Conservation (phyloP, 495 filamentous ascomycete species). For the Aspergillus carlsbadensis region DNA sequence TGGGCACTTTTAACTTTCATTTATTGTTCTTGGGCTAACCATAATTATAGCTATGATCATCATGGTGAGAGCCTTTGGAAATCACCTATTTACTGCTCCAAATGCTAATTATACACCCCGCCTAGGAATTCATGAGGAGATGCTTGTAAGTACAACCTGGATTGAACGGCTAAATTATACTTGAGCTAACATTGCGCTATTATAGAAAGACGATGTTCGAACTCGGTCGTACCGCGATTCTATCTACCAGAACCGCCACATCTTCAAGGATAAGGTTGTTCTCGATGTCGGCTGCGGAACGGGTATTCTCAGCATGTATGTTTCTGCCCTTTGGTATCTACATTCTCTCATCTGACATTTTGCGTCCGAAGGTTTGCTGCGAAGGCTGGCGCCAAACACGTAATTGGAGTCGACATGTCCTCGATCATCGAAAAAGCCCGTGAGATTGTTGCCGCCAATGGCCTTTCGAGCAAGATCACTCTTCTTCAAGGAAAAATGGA, state of each 20-base stretch:
- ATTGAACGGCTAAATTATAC: background rate
- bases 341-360: constrained; percentile 6
- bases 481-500: constrained; percentile 95
- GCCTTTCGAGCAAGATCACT: constrained; percentile 80
- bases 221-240: constrained; percentile 94
- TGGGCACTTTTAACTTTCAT: constrained; percentile 14
- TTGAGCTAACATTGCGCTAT: constrained; percentile 17
- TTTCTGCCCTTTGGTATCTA: constrained; percentile 10
- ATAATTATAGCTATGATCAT: constrained; percentile 75
- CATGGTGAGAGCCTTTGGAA: constrained; percentile 62
- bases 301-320: constrained; percentile 80
- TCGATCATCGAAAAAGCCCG: constrained; percentile 94
- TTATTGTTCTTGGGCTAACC: constrained; percentile 31
- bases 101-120: constrained; percentile 23
- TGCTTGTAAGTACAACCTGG: constrained; percentile 72
- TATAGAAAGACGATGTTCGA: constrained; percentile 95
- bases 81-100: constrained; percentile 5
- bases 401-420: constrained; percentile 96
- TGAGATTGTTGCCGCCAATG: constrained; percentile 86
- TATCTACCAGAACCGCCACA: constrained; percentile 90
- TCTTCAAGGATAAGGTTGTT: constrained; percentile 97
- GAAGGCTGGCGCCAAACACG: constrained; percentile 87
- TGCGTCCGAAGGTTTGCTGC: constrained; percentile 78
- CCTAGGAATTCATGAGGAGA: constrained; percentile 94
- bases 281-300: constrained; percentile 98